A percentile compares a stretch with the other conserved stretches of the same genome.
These are phyloP conservation scores for Cystofilobasidium capitatum DNA, from an alignment of 768 basidiomycete species.

Conservation along the genomic window DNA sequence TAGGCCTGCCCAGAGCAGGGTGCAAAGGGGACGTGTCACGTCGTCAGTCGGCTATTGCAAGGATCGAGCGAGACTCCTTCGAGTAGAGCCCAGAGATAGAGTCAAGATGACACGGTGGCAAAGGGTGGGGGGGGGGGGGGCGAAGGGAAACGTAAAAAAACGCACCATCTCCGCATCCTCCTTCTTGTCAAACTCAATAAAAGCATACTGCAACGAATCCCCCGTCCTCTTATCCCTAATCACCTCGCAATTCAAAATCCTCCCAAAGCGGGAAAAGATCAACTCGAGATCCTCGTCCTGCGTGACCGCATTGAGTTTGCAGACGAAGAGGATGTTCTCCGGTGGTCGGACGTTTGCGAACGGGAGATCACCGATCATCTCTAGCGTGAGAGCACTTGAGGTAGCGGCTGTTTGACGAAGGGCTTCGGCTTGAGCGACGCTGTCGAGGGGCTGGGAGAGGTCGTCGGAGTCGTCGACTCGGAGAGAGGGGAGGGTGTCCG, in stretches of 20 bases:
- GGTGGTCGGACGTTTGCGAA: slow-evolving; percentile 97
- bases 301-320: slow-evolving; percentile 94
- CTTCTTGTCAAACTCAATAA: slow-evolving; percentile 91
- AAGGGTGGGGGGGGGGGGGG: too few relatives aligned
- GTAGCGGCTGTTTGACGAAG: slow-evolving; percentile 80
- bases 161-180: slow-evolving; percentile 87
- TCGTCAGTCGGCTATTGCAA: neutral
- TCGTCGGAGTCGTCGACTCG: slow-evolving; percentile 95
- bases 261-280: slow-evolving; percentile 91
- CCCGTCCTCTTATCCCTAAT: slow-evolving; percentile 93
- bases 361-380: slow-evolving; percentile 98
- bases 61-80: neutral
- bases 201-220: slow-evolving; percentile 94
- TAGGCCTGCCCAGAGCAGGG: slow-evolving; percentile 57
- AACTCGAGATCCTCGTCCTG: slow-evolving; percentile 91
- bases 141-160: neutral
- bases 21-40: neutral
- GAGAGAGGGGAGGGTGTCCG: slow-evolving; percentile 55
- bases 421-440: slow-evolving; percentile 71
- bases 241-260: slow-evolving; percentile 94
- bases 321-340: slow-evolving; percentile 96
- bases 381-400: slow-evolving; percentile 87
- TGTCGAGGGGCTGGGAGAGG: slow-evolving; percentile 65
- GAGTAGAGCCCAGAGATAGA: too few relatives aligned
- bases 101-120: neutral